Conservation (phyloP, 306 rosid species). For the Ceratonia siliqua region DNA sequence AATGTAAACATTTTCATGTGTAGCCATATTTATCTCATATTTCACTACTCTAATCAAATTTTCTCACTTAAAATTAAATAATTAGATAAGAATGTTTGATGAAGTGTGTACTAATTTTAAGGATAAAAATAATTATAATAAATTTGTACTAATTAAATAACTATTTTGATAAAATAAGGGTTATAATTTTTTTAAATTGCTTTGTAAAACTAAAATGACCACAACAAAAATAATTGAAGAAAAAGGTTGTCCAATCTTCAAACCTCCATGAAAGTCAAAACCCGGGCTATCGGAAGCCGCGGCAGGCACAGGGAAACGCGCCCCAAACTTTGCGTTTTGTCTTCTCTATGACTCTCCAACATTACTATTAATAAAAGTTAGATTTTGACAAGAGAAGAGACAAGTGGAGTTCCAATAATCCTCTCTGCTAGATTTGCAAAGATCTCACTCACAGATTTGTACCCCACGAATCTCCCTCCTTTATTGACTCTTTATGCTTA, state of each 20-base stretch:
- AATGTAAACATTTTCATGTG: too few species aligned
- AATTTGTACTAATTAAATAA: too few species aligned
- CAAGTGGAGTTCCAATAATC: slow-evolving; percentile 55
- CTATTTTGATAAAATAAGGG: too few species aligned
- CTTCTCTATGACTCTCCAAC: slow-evolving; percentile 40
- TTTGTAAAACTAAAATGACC: too few species aligned
- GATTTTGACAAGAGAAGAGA: slow-evolving; percentile 53
- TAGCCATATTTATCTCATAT: too few species aligned
- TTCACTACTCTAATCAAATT: too few species aligned
- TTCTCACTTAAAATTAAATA: too few species aligned
- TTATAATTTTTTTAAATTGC: too few species aligned
- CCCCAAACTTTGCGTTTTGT: slow-evolving; percentile 37
- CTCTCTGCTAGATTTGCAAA: slow-evolving; percentile 60
- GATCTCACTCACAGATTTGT: slow-evolving; percentile 80
- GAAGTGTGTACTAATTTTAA: too few species aligned
- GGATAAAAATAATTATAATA: too few species aligned
- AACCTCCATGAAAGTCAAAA: slow-evolving; percentile 30
- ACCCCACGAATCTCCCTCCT: slow-evolving; percentile 86
- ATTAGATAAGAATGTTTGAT: too few species aligned
- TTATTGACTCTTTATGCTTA: slow-evolving; percentile 41
- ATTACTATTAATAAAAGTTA: slow-evolving; percentile 8
- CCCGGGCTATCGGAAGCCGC: neutral
- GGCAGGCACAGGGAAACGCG: neutral
- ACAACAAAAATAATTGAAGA: neutral
- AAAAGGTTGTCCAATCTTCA: neutral